These are phyloP conservation scores for Ogataea glucozyma DNA, from an alignment of 805 yeast genomes.

Conservation along the genomic window DNA sequence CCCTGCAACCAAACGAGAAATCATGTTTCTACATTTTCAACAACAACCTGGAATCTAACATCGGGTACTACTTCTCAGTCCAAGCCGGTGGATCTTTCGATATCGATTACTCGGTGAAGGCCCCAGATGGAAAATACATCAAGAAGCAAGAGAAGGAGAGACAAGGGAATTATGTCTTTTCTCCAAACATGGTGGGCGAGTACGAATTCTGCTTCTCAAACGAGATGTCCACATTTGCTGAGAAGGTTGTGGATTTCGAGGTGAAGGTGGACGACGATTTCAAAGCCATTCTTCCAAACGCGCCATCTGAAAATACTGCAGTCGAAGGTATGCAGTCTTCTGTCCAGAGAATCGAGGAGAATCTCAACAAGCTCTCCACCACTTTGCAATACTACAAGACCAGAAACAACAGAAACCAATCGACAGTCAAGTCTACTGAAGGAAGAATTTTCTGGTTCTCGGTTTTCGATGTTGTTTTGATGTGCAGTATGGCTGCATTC, in stretches of 20 bases:
- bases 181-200: slow-evolving; percentile 69
- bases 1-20: slow-evolving; percentile 71
- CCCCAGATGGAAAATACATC: slow-evolving; percentile 57
- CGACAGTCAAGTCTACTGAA: slow-evolving; percentile 69
- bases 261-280: slow-evolving; percentile 56
- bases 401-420: slow-evolving; percentile 88
- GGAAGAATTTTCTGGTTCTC: slow-evolving; percentile 64
- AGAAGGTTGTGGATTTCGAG: slow-evolving; percentile 83
- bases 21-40: slow-evolving; percentile 74
- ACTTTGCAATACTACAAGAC: slow-evolving; percentile 81
- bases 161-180: slow-evolving; percentile 78
- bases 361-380: slow-evolving; percentile 56
- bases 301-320: slow-evolving; percentile 54
- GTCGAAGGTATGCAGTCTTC: slow-evolving; percentile 57
- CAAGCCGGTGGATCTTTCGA: slow-evolving; percentile 80
- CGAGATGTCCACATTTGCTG: slow-evolving; percentile 78
- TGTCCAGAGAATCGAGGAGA: slow-evolving; percentile 58
- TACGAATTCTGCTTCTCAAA: slow-evolving; percentile 85
- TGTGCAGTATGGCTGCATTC: slow-evolving; percentile 68
- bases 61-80: slow-evolving; percentile 82
- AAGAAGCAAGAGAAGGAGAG: slow-evolving; percentile 60
- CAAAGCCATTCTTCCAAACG: slow-evolving; percentile 63
- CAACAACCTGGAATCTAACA: slow-evolving; percentile 53
- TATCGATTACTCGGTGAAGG: slow-evolving; percentile 64
- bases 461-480: slow-evolving; percentile 60